These are phyloP conservation scores for Xylariaceae sp. DNA, from an alignment of 2,329 filamentous ascomycete genomes.

Conservation along the genomic window DNA sequence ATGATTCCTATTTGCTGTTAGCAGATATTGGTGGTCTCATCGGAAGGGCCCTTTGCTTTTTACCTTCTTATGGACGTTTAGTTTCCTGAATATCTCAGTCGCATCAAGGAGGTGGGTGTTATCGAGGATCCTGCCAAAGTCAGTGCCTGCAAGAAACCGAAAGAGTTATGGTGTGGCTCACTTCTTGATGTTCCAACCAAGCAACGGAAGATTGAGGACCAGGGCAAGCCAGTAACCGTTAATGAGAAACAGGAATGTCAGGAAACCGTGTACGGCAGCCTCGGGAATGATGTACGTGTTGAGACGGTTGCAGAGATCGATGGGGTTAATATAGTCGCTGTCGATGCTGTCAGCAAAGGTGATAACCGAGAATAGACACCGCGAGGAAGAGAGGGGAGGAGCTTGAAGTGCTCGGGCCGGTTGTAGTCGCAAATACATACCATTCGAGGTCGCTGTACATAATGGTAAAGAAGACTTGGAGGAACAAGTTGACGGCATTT, in stretches of 20 bases:
- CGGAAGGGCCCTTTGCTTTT: constrained; percentile 1
- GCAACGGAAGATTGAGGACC: constrained; percentile 83
- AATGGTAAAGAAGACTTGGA: constrained; percentile 99
- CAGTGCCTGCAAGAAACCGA: constrained; percentile 11
- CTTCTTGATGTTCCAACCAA: constrained; percentile 98
- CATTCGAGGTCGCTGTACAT: constrained; percentile 99
- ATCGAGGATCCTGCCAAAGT: constrained; percentile 72
- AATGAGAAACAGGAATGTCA: constrained; percentile 93
- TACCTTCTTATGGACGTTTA: constrained; percentile 99
- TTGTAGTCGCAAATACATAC: constrained; percentile 50
- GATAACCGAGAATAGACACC: constrained; percentile 17
- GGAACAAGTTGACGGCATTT: constrained; percentile 99
- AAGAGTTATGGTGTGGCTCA: constrained; percentile 46
- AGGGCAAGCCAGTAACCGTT: constrained; percentile 98
- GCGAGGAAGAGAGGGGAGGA: constrained; percentile 14
- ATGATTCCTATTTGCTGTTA: constrained; percentile 70
- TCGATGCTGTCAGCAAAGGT: constrained; percentile 10
- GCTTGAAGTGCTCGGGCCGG: constrained; percentile 8
- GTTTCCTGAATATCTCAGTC: constrained; percentile 98
- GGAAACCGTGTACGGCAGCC: constrained; percentile 92
- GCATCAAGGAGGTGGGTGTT: constrained; percentile 96
- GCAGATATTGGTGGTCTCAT: not conserved
- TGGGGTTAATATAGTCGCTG: constrained; percentile 99
- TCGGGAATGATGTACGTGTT: constrained; percentile 99
- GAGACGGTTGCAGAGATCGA: constrained; percentile 99